Percentiles rank a stretch among this genome's conserved stretches.
Evolutionary conservation across 2,329 filamentous ascomycete genomes (phyloP).

Genomic region (Claviceps arundinis): DNA sequence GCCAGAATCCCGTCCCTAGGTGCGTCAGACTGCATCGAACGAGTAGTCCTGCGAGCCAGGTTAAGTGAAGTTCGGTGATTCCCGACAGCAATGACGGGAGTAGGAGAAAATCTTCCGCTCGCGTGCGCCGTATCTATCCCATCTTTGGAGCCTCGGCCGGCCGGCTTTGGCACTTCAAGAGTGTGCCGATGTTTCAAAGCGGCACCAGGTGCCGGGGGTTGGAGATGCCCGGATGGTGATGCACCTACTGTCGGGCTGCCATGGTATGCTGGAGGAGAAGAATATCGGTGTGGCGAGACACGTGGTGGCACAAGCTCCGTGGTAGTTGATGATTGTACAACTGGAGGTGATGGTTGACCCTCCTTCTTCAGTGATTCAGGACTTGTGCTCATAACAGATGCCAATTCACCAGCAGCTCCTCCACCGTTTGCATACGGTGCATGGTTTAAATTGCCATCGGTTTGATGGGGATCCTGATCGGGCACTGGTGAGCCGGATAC

Average conservation of each 20-base stretch:
- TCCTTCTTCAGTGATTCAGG: conserved; percentile 1
- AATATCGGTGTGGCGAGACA: conserved; percentile 42
- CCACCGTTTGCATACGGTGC: neutral
- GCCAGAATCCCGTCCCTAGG: conserved; percentile 71
- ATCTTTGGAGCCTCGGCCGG: conserved; percentile 61
- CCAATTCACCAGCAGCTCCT: neutral
- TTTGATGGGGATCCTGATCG: neutral
- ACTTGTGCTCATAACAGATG: neutral
- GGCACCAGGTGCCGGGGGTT: conserved; percentile 31
- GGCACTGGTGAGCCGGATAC: neutral
- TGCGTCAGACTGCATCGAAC: conserved; percentile 73
- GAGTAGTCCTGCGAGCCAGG: conserved; percentile 65
- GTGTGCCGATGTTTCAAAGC: conserved; percentile 73
- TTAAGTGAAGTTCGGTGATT: conserved; percentile 71
- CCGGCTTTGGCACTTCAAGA: conserved; percentile 66
- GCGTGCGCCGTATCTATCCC: conserved; percentile 51
- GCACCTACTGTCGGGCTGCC: conserved; percentile 23
- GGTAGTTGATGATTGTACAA: conserved; percentile 1
- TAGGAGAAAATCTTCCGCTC: conserved; percentile 72
- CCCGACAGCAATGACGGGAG: conserved; percentile 37
- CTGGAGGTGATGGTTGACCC: neutral
- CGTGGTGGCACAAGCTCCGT: conserved; percentile 3
- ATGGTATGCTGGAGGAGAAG: conserved; percentile 48
- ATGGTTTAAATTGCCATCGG: neutral
- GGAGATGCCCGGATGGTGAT: conserved; percentile 36